phyloP scores from a whole-genome alignment of 345 rosid genomes.

The Populus pruinosa region DNA sequence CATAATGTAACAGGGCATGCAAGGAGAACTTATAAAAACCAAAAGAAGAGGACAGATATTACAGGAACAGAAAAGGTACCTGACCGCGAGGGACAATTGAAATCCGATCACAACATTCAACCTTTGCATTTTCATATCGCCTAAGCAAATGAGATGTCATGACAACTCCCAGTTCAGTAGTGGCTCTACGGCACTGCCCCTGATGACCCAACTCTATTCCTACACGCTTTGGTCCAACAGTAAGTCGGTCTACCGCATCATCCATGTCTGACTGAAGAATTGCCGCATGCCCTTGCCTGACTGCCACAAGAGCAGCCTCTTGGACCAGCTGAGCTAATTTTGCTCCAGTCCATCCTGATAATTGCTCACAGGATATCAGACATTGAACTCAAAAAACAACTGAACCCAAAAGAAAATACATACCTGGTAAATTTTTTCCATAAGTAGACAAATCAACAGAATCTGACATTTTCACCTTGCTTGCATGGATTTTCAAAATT shows the following conservation, averaged over 20 bases:
- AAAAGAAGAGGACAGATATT: constrained; percentile 1
- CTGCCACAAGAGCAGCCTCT: constrained; percentile 96
- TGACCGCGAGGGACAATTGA: constrained; percentile 90
- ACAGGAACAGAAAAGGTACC: constrained; percentile 44
- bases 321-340: constrained; percentile 83
- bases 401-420: constrained; percentile 17
- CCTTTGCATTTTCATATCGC: constrained; percentile 67
- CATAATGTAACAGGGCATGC: not conserved
- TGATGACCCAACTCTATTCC: constrained; percentile 75
- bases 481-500: constrained; percentile 80
- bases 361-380: constrained; percentile 17
- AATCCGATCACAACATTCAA: constrained; percentile 81
- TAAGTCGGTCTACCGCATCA: constrained; percentile 88
- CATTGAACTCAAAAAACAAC: constrained; percentile 10
- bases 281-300: constrained; percentile 68
- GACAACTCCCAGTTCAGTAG: constrained; percentile 90
- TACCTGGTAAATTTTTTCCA: constrained; percentile 90
- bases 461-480: constrained; percentile 93
- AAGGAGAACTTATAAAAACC: not conserved
- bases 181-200: constrained; percentile 91
- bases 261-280: constrained; percentile 82
- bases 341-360: constrained; percentile 92
- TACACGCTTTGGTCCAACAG: constrained; percentile 84
- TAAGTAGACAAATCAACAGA: constrained; percentile 75
- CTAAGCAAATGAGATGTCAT: constrained; percentile 78